Percentiles rank a stretch among this genome's conserved stretches.
Conservation (phyloP, 768 basidiomycete genomes). For the Amanita polypyramis region DNA sequence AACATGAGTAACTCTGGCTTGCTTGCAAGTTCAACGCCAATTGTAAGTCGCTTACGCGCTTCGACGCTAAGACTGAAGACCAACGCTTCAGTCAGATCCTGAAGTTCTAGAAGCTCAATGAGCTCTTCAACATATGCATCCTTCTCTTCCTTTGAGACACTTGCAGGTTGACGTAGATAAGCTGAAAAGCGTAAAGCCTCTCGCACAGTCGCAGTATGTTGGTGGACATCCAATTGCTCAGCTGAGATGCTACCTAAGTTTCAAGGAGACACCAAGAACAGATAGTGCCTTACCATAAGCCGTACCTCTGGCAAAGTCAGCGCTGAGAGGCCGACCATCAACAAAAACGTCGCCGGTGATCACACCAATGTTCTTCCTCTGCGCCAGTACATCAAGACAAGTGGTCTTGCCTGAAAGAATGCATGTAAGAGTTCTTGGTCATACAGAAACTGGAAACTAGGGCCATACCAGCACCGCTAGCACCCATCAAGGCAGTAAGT, state of each 20-base stretch:
- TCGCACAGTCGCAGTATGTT: slow-evolving; percentile 72
- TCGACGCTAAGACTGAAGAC: slow-evolving; percentile 61
- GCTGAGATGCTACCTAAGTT: slow-evolving; percentile 25
- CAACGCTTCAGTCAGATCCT: slow-evolving; percentile 75
- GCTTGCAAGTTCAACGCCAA: slow-evolving; percentile 85
- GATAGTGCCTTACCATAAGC: slow-evolving; percentile 51
- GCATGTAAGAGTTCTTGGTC: neutral
- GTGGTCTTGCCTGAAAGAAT: slow-evolving; percentile 55
- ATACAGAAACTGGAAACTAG: neutral
- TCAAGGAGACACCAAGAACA: slow-evolving; percentile 14
- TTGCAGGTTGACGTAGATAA: slow-evolving; percentile 67
- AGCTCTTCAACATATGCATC: slow-evolving; percentile 74
- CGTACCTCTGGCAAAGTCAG: slow-evolving; percentile 50
- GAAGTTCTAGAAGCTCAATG: slow-evolving; percentile 75
- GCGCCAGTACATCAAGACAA: slow-evolving; percentile 64
- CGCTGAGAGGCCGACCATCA: slow-evolving; percentile 49
- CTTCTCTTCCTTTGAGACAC: slow-evolving; percentile 62
- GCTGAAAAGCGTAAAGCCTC: slow-evolving; percentile 84
- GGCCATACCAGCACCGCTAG: slow-evolving; percentile 57
- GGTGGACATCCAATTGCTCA: slow-evolving; percentile 84
- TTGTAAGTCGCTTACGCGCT: slow-evolving; percentile 78
- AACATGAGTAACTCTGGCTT: slow-evolving; percentile 74
- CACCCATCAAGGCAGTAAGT: slow-evolving; percentile 86
- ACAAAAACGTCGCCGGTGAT: slow-evolving; percentile 55
- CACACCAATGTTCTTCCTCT: slow-evolving; percentile 63